A percentile compares a stretch with the other conserved stretches of the same genome.
phyloP scores from a whole-genome alignment of 306 rosid species.

The Pterocarpus macrocarpus region DNA sequence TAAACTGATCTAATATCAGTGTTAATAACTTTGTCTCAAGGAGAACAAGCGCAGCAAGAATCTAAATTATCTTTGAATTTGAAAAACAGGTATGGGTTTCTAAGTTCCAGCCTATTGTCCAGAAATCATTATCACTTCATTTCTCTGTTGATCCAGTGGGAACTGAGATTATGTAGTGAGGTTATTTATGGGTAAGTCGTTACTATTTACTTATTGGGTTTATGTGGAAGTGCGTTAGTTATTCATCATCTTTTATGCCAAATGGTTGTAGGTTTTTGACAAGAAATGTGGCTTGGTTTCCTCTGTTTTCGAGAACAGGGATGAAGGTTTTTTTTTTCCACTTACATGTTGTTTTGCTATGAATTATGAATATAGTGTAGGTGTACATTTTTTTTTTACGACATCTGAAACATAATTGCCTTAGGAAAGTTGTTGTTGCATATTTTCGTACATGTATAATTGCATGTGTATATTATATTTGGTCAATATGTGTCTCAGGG shows the following conservation, averaged over 20 bases:
- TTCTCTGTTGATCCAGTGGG: conserved; percentile 88
- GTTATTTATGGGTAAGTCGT: conserved; percentile 57
- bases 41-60: conserved; percentile 35
- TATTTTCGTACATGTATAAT: conserved; percentile 22
- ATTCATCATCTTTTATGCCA: conserved; percentile 23
- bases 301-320: conserved; percentile 41
- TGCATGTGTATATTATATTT: conserved; percentile 1
- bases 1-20: conserved; percentile 12
- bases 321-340: conserved; percentile 39
- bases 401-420: conserved; percentile 37
- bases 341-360: conserved; percentile 41
- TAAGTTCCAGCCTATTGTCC: conserved; percentile 74
- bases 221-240: not conserved
- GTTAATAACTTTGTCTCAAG: conserved; percentile 17
- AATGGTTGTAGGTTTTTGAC: conserved; percentile 57
- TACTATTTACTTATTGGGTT: conserved; percentile 30
- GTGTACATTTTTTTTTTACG: conserved; percentile 39
- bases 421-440: conserved; percentile 15
- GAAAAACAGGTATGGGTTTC: conserved; percentile 74
- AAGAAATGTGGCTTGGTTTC: conserved; percentile 43
- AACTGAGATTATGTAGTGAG: conserved; percentile 84
- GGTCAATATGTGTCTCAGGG: not conserved
- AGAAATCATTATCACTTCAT: conserved; percentile 72
- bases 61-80: conserved; percentile 49
- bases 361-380: conserved; percentile 34